These are phyloP conservation scores for Colletotrichum sp. DNA, from an alignment of 2,329 filamentous ascomycete species.

Conservation along the genomic window DNA sequence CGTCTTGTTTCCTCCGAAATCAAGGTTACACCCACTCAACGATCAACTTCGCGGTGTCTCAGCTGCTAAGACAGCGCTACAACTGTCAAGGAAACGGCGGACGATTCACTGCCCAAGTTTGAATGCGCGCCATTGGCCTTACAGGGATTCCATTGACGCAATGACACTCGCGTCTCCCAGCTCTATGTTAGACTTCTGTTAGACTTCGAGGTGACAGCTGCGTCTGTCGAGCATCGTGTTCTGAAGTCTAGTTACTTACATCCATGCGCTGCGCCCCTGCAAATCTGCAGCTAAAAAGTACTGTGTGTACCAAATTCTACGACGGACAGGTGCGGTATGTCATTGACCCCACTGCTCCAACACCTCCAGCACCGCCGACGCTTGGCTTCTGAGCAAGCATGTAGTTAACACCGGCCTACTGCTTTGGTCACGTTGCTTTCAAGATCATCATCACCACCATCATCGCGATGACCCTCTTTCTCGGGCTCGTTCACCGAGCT, in stretches of 20 bases:
- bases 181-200: background rate
- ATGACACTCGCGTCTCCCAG: fast-evolving
- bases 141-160: background rate
- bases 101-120: background rate
- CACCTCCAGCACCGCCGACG: background rate
- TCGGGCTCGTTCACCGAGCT: background rate
- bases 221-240: background rate
- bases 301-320: background rate
- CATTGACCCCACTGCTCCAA: background rate
- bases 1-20: background rate
- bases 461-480: background rate
- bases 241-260: background rate
- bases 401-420: fast-evolving
- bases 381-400: background rate
- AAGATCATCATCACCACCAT: background rate
- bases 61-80: background rate
- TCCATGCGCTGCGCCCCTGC: background rate
- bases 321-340: background rate
- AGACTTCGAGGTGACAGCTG: background rate
- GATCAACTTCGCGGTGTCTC: background rate
- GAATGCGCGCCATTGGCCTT: background rate
- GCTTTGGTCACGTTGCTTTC: background rate
- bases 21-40: background rate
- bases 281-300: background rate
- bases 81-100: background rate